Percentiles rank a stretch among this genome's conserved stretches.
Evolutionary conservation across 2,329 filamentous ascomycete genomes (phyloP).

Genomic region (Exophiala lecanii-corni): DNA sequence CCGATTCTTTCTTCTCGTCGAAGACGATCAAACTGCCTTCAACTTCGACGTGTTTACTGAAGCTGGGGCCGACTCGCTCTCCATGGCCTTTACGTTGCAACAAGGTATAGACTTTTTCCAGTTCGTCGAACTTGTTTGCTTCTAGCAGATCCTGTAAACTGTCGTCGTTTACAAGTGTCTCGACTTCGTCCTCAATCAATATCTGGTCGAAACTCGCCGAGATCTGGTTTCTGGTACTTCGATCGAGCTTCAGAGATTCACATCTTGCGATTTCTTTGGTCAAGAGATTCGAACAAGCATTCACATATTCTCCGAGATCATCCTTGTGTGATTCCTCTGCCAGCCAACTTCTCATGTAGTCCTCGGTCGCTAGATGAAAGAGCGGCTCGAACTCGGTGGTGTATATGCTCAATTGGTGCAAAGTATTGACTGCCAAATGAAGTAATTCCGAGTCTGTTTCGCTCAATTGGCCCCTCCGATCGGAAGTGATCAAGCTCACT

Average conservation of each 20-base stretch:
- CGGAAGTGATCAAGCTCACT: conserved; percentile 69
- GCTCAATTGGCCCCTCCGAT: conserved; percentile 55
- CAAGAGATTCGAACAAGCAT: conserved; percentile 64
- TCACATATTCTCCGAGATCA: conserved; percentile 70
- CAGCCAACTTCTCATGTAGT: conserved; percentile 67
- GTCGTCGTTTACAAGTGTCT: conserved; percentile 59
- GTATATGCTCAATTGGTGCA: conserved; percentile 82
- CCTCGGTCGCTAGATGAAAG: conserved; percentile 63
- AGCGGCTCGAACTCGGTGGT: conserved; percentile 70
- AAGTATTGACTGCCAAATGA: conserved; percentile 70
- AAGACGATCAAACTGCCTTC: conserved; percentile 72
- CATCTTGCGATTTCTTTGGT: conserved; percentile 69
- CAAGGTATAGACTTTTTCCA: conserved; percentile 73
- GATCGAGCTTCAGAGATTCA: conserved; percentile 75
- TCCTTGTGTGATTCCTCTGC: conserved; percentile 57
- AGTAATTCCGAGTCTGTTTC: conserved; percentile 62
- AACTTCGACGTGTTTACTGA: conserved; percentile 71
- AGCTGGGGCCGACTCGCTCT: conserved; percentile 64
- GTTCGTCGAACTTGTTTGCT: conserved; percentile 61
- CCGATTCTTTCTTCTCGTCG: conserved; percentile 69
- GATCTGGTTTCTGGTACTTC: conserved; percentile 72
- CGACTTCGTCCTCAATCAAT: conserved; percentile 64
- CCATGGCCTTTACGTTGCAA: conserved; percentile 69
- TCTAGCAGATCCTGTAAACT: conserved; percentile 71
- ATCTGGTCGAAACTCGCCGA: conserved; percentile 68